Conservation (phyloP, 1,139 yeast species). For the Lodderomyces jiufengensis region DNA sequence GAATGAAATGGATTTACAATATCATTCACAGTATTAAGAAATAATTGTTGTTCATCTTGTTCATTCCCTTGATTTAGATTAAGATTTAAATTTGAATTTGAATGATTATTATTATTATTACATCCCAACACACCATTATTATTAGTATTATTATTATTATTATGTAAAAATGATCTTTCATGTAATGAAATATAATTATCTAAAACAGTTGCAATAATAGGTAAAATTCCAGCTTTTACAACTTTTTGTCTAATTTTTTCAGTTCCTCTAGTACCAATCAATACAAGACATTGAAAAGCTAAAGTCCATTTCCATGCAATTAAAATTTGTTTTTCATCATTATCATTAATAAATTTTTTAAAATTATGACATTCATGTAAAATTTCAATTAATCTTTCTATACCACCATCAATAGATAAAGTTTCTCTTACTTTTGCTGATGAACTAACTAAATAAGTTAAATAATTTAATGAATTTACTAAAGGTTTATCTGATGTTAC, state of each 20-base stretch:
- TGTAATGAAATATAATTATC: conserved; percentile 68
- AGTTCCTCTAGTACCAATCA: conserved; percentile 90
- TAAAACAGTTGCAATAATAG: conserved; percentile 84
- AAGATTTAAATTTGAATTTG: too few species aligned
- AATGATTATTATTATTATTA: too few species aligned
- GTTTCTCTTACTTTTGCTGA: conserved; percentile 90
- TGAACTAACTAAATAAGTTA: conserved; percentile 82
- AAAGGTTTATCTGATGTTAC: conserved; percentile 87
- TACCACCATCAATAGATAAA: conserved; percentile 83
- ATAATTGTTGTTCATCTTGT: too few species aligned
- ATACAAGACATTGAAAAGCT: conserved; percentile 86
- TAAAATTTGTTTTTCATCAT: conserved; percentile 49
- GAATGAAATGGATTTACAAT: too few species aligned
- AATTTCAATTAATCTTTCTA: conserved; percentile 82
- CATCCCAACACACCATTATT: too few species aligned
- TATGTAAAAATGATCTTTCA: conserved; percentile 36
- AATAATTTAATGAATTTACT: conserved; percentile 85
- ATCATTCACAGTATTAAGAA: too few species aligned
- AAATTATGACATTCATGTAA: conserved; percentile 68
- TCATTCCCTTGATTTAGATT: too few species aligned
- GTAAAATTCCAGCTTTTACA: conserved; percentile 87
- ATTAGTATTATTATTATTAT: conserved; percentile 17
- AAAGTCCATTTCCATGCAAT: conserved; percentile 97
- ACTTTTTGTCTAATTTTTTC: conserved; percentile 81
- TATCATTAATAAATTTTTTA: conserved; percentile 13